Evolutionary conservation across 495 filamentous ascomycete genomes (phyloP).

Genomic region (Penicillium chermesinum): DNA sequence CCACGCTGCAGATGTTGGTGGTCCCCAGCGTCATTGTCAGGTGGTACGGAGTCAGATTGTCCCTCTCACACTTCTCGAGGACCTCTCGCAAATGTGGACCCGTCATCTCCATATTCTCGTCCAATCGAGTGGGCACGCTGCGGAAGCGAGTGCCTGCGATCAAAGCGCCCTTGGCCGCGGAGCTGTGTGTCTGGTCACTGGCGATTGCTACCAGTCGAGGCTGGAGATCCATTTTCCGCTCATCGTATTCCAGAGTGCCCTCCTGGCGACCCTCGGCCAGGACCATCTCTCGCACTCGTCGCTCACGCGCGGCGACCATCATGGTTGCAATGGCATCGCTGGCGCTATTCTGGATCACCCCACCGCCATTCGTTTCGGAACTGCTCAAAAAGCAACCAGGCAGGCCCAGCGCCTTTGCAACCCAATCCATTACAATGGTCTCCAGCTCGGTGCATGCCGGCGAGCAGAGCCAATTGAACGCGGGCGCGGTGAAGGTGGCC

Average conservation of each 20-base stretch:
- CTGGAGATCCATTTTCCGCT: constrained; percentile 60
- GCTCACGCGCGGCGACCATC: constrained; percentile 84
- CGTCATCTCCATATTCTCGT: constrained; percentile 67
- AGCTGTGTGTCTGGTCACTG: constrained; percentile 74
- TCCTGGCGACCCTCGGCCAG: constrained; percentile 46
- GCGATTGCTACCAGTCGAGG: constrained; percentile 74
- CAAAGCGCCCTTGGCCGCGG: constrained; percentile 80
- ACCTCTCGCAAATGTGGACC: constrained; percentile 52
- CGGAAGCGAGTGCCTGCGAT: constrained; percentile 79
- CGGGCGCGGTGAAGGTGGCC: constrained; percentile 79
- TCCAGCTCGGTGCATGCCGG: constrained; percentile 96
- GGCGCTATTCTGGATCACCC: constrained; percentile 92
- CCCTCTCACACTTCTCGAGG: constrained; percentile 55
- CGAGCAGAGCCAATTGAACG: constrained; percentile 96
- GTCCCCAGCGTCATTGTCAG: constrained; percentile 82
- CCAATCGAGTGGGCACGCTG: constrained; percentile 53
- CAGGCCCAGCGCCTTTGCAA: constrained; percentile 67
- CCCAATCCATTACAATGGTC: constrained; percentile 90
- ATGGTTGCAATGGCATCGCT: constrained; percentile 83
- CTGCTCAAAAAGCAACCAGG: constrained; percentile 74
- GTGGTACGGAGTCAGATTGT: constrained; percentile 78
- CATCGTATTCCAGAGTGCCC: constrained; percentile 39
- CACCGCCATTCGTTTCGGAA: constrained; percentile 68
- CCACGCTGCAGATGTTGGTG: constrained; percentile 81
- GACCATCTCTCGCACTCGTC: constrained; percentile 55